Base-by-base conservation (phyloP, 2,329 filamentous ascomycete genomes). In the Spiromastix sp. region DNA sequence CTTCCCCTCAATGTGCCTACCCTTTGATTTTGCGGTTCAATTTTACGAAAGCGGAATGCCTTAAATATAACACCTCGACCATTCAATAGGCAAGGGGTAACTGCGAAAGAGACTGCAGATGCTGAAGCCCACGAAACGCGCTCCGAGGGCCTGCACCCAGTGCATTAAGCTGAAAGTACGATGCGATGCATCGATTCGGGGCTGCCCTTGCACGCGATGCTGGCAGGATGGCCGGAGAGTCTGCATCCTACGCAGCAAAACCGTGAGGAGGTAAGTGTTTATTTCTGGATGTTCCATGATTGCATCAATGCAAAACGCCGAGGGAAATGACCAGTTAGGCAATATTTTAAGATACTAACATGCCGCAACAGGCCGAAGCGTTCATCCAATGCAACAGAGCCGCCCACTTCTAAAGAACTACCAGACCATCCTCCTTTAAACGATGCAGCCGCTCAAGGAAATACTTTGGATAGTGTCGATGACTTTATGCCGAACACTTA, bases 231-330 rank as follows among this genome's bases (percentile, higher is more conserved):
- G 43, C n/a, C 37, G 41, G 19, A 36, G 42, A 22, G 47, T 44
- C 34, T 33, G 38, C 15, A 35, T 44, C 48, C 54, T 27, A 54
- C 54, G 30, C 50, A 59, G 16, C 45, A 52, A n/a, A n/a, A n/a
- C 26, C 52, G 54, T 30, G 50, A 55, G 41, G 48, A 50, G 12
- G 50, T 52, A 1, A 50, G 53, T 13, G 37, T 71, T 67, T 47
- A 66, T 66, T 30, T 62, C 69, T 36, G 67, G 71, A 43, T 65
- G 62, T 39, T 66, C 70, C 43, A 57, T 55, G 0, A 61, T 61
- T 42, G 48, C 67, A 20, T 20, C 13, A 32, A 28, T 11, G 28
- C 16, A 6, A 10, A 15, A 37, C 43, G 17, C 45, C 43, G 22
- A 43, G 38, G 43, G 43, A 40, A 15, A 41, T 32, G 1, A 4